Percentiles rank a stretch among this genome's conserved stretches.
Conservation (phyloP, 331 rosid species). For the Telfairia occidentalis region DNA sequence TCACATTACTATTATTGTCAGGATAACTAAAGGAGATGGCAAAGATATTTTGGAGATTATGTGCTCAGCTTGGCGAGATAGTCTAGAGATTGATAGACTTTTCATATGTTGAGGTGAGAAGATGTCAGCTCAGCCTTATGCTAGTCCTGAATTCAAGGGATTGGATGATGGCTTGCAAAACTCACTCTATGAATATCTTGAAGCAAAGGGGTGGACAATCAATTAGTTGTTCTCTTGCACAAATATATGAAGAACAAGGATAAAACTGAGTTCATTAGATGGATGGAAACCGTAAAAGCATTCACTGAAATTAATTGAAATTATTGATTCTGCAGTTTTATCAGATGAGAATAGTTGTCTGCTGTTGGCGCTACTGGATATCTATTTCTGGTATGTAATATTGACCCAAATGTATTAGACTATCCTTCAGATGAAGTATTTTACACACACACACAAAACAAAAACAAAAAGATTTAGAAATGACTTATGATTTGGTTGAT, state of each 20-base stretch:
- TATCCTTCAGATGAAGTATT: background rate
- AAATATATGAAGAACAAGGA: conserved; percentile 65
- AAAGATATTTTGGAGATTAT: conserved; percentile 40
- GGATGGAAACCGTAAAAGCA: conserved; percentile 65
- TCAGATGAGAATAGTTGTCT: conserved; percentile 1
- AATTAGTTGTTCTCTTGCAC: conserved; percentile 60
- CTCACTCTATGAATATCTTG: conserved; percentile 63
- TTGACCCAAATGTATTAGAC: conserved; percentile 2
- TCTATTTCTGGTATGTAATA: conserved; percentile 11
- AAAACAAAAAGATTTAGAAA: no score
- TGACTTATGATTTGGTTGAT: no score
- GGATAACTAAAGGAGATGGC: conserved; percentile 45
- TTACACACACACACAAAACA: no score
- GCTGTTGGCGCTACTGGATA: conserved; percentile 1
- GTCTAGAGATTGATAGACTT: conserved; percentile 43
- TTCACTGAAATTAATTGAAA: conserved; percentile 47
- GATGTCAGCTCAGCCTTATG: conserved; percentile 40
- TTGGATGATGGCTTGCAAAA: conserved; percentile 75
- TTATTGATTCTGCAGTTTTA: conserved; percentile 19
- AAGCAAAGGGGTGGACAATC: conserved; percentile 50
- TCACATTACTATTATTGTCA: conserved; percentile 53
- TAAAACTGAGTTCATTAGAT: conserved; percentile 52
- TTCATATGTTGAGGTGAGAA: conserved; percentile 20
- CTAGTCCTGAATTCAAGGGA: conserved; percentile 71
- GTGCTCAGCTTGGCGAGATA: conserved; percentile 83